Evolutionary conservation across 2,329 filamentous ascomycete genomes (phyloP), one percentile per base, ranked within the genome.

Genomic region (Xylaria sp.): DNA sequence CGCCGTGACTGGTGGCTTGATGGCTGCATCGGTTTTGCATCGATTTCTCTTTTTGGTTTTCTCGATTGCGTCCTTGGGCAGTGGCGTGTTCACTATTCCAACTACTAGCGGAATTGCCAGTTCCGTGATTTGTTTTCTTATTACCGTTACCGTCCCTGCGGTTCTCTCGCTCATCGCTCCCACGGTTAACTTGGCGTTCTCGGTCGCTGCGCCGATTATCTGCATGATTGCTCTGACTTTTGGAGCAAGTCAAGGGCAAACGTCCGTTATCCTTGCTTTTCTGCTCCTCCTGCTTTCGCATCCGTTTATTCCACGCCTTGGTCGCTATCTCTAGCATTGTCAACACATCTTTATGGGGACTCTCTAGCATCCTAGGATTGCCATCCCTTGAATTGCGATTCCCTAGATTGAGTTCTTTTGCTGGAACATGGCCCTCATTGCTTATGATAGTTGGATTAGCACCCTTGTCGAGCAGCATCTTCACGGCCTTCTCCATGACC

Each of bases 401-500:
- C 36, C 1, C 15, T 2, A 12, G 18, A 25, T 46, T 12, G 25
- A 64, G 39, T 15, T 63, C 60, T 4, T 32, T 0, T 9, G 12
- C 28, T 15, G 68, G 60, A 4, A 3, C 6, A 6, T 3, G 15
- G 12, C 55, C 62, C 3, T 39, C 5, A 1, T 63, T 20, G 23
- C n/a, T 36, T 1, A 39, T 1, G 15, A 57, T 30, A 2, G 62
- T 65, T 3, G 65, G 65, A 45, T 68, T 32, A n/a, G 65, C 68
- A 0, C 62, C 65, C 10, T 9, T 20, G 9, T 48, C 30, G 6
- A 71, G 41, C 39, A 71, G 15, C 23, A 65, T 50, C 36, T 52
- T 56, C 6, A 67, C 64, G 3, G 60, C 57, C 46, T 53, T 61
- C 23, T 64, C 50, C 39, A 46, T 63, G 4, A 62, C 62, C 20